Evolutionary conservation across 2,329 filamentous ascomycete species (phyloP), one percentile per base, ranked within the genome.

Genomic region (Aspergillus sp.): DNA sequence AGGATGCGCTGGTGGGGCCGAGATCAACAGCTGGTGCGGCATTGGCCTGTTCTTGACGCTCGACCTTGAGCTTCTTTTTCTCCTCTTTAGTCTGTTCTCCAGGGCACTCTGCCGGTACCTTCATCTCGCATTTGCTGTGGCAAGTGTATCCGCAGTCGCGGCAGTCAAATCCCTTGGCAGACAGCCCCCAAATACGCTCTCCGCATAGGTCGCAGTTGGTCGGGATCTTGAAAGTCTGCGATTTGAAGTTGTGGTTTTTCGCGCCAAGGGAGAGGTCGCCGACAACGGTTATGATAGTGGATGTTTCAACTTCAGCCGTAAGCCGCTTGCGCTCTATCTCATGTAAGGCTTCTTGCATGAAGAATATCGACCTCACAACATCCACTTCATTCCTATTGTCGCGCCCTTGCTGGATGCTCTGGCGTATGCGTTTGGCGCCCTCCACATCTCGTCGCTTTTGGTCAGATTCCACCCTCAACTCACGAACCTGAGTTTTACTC

Each of bases 101-200:
- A 0, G 95, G 95, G 73, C 95, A 99, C 74, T 97, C 92, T 7
- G 95, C 91, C 0, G 95, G 93, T 0, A 98, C 95, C 79, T 98
- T 99, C 90, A 99, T 95, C 81, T 99, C 92, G 76, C 95, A 99
- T 80, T 99, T 99, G 82, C 89, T 96, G 79, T 99, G 95, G 74
- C 95, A 99, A 2, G 93, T 97, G 79, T 97, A 99, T 38, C 96
- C 95, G 72, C 95, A 99, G 76, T 98, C 94, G 69, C 91, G 87
- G 73, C 95, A 99, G 75, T 96, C 93, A 73, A 97, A 96, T 0
- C 95, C 95, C 79, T 99, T 99, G 43, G 95, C 94, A 31, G 92
- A 96, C 46, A 99, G 78, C 0, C 95, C 95, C 95, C 95, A 99
- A 75, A 99, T 97, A 30, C 95, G 87, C 74, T 99, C 95, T 19